phyloP scores from a whole-genome alignment of 1,284 basidiomycete species.

The Polyporus tsugae region DNA sequence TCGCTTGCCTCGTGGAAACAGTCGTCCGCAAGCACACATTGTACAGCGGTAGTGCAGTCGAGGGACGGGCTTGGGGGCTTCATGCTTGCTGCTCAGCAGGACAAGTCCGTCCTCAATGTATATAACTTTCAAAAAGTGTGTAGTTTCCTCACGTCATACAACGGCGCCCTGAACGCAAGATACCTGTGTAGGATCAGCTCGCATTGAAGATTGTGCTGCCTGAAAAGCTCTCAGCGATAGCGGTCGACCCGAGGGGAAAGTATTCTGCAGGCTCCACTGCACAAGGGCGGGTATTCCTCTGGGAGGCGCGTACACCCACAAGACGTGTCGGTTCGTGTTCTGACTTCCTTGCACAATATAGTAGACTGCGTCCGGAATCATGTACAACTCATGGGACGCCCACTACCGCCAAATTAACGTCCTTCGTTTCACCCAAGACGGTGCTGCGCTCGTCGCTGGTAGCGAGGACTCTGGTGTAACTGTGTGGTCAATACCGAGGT shows the following conservation, averaged over 20 bases:
- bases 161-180: neutral
- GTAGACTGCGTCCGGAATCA: constrained; percentile 88
- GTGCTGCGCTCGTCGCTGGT: constrained; percentile 82
- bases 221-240: constrained; percentile 85
- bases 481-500: constrained; percentile 91
- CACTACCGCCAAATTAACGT: constrained; percentile 92
- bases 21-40: constrained; percentile 64
- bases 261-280: constrained; percentile 89
- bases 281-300: constrained; percentile 91
- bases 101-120: constrained; percentile 83
- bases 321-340: constrained; percentile 3
- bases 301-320: constrained; percentile 76
- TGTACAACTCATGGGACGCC: constrained; percentile 92
- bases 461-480: constrained; percentile 90
- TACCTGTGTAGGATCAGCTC: constrained; percentile 74
- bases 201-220: constrained; percentile 88
- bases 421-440: constrained; percentile 85
- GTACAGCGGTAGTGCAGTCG: constrained; percentile 68
- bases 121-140: constrained; percentile 86
- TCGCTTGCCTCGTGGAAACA: constrained; percentile 82
- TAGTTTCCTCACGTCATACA: neutral
- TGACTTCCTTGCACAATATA: constrained; percentile 36
- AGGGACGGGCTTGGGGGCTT: constrained; percentile 76
- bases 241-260: constrained; percentile 75
- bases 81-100: constrained; percentile 78